phyloP scores from a whole-genome alignment of 148 eudicot species.

The Vaccinium vitisidaea region DNA sequence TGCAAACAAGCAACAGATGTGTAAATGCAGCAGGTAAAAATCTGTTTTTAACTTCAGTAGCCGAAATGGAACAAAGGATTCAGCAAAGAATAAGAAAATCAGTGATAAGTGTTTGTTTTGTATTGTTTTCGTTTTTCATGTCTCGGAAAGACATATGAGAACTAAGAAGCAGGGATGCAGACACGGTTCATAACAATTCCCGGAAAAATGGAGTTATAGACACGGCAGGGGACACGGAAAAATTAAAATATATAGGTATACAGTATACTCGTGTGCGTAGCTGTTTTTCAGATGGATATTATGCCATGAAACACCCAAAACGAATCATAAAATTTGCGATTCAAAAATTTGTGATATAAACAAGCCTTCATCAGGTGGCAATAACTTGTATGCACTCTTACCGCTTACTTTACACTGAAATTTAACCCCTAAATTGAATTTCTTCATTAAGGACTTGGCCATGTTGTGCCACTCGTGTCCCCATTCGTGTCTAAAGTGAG shows the following conservation, averaged over 20 bases:
- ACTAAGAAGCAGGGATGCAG: not conserved
- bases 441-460: not conserved
- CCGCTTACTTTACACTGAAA: not conserved
- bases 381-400: not conserved
- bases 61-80: not conserved
- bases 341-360: not conserved
- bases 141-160: not conserved
- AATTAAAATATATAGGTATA: not conserved
- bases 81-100: not conserved
- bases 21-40: conserved; percentile 18
- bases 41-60: conserved; percentile 6
- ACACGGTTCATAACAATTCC: not conserved
- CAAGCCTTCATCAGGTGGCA: not conserved
- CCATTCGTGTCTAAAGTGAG: not conserved
- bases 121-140: not conserved
- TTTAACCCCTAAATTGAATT: not conserved
- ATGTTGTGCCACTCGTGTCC: not conserved
- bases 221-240: not conserved
- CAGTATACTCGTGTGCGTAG: not conserved
- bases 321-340: not conserved
- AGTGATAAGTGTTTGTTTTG: not conserved
- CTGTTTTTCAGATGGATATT: not conserved
- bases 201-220: not conserved
- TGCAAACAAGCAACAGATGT: conserved; percentile 32
- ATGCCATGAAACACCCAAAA: not conserved